Evolutionary conservation across 208 protist genomes (phyloP).

Genomic region (Naegleria gruberi): DNA sequence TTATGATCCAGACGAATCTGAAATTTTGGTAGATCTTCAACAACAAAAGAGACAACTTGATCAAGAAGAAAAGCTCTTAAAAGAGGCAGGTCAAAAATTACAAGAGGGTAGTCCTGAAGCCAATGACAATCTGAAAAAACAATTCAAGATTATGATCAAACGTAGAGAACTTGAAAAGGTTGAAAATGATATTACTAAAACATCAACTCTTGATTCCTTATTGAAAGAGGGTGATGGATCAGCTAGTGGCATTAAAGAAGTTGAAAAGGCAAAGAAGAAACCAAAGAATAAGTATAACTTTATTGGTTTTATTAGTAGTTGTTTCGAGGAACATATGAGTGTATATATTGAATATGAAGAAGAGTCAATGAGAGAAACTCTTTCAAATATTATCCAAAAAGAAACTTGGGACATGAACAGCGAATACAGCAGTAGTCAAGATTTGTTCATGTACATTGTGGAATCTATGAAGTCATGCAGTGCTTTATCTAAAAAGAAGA

Average conservation of each 20-base stretch:
- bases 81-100: background rate
- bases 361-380: conserved; percentile 25
- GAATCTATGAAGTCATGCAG: background rate
- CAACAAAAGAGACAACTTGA: background rate
- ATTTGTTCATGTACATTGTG: conserved; percentile 14
- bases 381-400: conserved; percentile 24
- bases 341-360: conserved; percentile 50
- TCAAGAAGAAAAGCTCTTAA: background rate
- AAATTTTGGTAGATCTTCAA: background rate
- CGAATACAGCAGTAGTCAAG: background rate
- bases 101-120: background rate
- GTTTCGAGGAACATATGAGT: conserved; percentile 60
- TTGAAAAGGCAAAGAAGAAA: background rate
- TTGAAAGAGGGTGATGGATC: conserved; percentile 19
- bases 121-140: background rate
- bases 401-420: background rate
- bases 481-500: background rate
- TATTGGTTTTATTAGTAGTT: conserved; percentile 65
- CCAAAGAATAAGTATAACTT: conserved; percentile 65
- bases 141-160: background rate
- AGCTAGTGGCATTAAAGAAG: background rate
- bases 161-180: conserved; percentile 52
- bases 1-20: background rate
- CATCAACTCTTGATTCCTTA: conserved; percentile 8
- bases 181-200: conserved; percentile 62